Base-by-base conservation (phyloP, 306 rosid species). In the Herpetospermum pedunculosum region DNA sequence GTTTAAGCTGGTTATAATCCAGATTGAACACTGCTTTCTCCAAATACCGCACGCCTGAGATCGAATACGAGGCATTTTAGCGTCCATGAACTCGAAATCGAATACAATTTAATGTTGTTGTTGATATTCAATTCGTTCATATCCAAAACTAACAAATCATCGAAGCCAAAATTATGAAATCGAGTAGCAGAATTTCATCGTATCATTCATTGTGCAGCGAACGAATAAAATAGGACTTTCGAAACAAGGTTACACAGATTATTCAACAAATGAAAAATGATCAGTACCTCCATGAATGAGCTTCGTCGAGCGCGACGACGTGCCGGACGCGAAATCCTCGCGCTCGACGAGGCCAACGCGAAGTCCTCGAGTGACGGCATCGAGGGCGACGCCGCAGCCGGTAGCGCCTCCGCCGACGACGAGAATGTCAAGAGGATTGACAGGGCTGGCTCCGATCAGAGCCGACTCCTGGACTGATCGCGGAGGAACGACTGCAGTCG, bases 371-470 rank as follows among this genome's bases (percentile, higher is more conserved):
- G 97, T 89, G 69, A 84, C 96, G 5, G 96, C 96, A 9, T 95
- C 97, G 2, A 95, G 88, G 0, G 97, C 89, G 1, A 88, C 96
- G 1, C 99, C 99, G 9, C 81, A 34, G 7, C 99, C 99, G 1
- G 99, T 95, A 16, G 99, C 99, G 0, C 99, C 99, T n/a, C 99
- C 99, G 4, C 99, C 99, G 6, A 95, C 75, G 12, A 95, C 92
- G 1, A 95, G 96, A 62, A 95, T 73, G 77, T 95, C 99, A 40
- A 91, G 96, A 13, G 99, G 99, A 65, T 82, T 85, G 6, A 75
- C 86, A 47, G 86, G 41, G 3, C 77, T 74, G 41, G 99, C 85
- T 43, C 81, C 86, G 37, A 83, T 81, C 83, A 95, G 73, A 75
- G 85, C 84, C 35, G 96, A 82, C 70, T 89, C 86, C 83, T 91